Base-by-base conservation (phyloP, 2,329 filamentous ascomycete genomes). In the Neophaeococcomyces aloes region DNA sequence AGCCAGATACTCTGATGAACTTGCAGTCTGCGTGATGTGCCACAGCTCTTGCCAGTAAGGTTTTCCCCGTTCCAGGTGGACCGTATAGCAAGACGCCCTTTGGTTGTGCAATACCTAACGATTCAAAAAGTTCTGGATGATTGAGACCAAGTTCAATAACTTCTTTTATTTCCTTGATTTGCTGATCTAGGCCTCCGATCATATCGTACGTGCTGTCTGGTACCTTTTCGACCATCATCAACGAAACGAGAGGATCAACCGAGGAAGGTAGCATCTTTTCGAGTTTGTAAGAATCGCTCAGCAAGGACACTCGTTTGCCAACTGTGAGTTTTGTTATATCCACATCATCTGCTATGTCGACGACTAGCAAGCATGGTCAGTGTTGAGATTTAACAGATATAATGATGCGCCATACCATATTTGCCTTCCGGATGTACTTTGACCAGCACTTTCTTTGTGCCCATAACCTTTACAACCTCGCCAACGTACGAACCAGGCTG, bases 211-310 rank as follows among this genome's bases (percentile, higher is more conserved):
- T 98, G 71, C 87, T 95, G 73, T 98, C 91, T 13, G 91, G 91
- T 13, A 98, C 91, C 75, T 98, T 98, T 65, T 98, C 91, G 41
- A 98, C 91, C 91, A 98, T 98, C 91, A 98, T 98, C 63, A 98
- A 84, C 29, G 91, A 98, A 45, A 98, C 91, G 46, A 98, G 83
- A 29, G 91, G 91, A 61, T 98, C 91, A 61, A 98, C 91, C 15
- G 91, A 98, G 44, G 91, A 96, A 15, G 91, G 91, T 7, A 98
- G 79, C 70, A 96, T 93, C 73, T 95, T 95, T 63, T 96, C 91
- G 58, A 98, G 81, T 69, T 95, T 95, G 76, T 98, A 98, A 54
- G 86, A 89, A 65, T 98, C 91, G 58, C 88, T 95, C 46, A 98
- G 78, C 34, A 98, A 77, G 43, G 91, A 94, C 52, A 98, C 91